phyloP scores from a whole-genome alignment of 2,329 filamentous ascomycete species.

The Colletotrichum liriopes region DNA sequence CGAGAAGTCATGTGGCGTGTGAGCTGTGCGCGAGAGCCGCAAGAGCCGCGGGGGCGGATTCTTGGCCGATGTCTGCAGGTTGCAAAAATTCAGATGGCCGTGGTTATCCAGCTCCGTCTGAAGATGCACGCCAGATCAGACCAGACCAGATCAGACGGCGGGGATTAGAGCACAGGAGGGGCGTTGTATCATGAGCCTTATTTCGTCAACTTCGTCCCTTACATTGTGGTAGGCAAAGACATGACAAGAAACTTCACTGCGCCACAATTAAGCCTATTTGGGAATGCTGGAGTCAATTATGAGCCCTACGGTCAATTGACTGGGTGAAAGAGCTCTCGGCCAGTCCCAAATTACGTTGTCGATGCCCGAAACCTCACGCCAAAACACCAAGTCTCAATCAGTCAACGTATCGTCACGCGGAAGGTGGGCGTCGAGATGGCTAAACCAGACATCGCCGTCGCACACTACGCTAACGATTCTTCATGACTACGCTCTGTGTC shows the following conservation, averaged over 20 bases:
- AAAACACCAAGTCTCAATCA: not conserved
- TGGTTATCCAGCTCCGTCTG: not conserved
- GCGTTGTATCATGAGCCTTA: not conserved
- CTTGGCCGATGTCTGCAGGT: slow-evolving; percentile 11
- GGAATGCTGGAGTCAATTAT: too few species aligned
- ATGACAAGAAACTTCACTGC: too few species aligned
- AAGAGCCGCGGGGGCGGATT: not conserved
- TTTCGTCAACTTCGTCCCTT: not conserved
- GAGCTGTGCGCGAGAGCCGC: not conserved
- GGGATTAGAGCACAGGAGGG: not conserved
- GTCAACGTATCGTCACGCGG: not conserved
- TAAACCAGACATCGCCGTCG: not conserved
- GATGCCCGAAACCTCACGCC: not conserved
- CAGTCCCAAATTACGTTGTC: not conserved
- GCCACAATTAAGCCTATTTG: too few species aligned
- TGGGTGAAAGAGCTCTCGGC: not conserved
- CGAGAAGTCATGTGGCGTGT: not conserved
- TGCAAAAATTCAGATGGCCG: not conserved
- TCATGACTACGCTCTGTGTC: not conserved
- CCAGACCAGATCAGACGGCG: not conserved
- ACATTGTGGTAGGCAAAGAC: not conserved
- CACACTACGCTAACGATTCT: not conserved
- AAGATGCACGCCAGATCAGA: not conserved
- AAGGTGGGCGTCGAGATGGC: too few species aligned
- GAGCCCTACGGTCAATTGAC: too few species aligned